Base-by-base conservation (phyloP, 2,329 filamentous ascomycete species). In the Fusarium subtropicale region DNA sequence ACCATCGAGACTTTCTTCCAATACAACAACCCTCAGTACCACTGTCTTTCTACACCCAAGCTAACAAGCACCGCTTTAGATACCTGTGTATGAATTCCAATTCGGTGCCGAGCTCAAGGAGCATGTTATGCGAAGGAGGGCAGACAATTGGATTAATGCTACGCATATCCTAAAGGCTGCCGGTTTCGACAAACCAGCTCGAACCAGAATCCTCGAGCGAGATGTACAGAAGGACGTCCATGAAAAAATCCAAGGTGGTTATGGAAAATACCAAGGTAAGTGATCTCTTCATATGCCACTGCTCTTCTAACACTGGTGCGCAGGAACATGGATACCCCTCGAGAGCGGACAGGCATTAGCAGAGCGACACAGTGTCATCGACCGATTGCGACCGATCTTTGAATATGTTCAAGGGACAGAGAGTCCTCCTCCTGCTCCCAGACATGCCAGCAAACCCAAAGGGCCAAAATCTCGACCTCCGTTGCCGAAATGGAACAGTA, bases 121-220 rank as follows among this genome's bases (percentile, higher is more conserved):
- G 75, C 93, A 97, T 92, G 92, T 98, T 71, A 99, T 99, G 96
- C 91, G 96, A 79, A 89, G 96, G 52, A 90, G 95, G 64, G 88
- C 90, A 55, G 96, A 99, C 80, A 90, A 98, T 81, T 99, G 95
- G 94, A 96, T 99, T 82, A 99, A 99, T 84, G 96, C 96, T n/a
- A 99, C 96, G 56, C 96, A 99, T 78, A 98, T 99, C 64, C 84
- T 99, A 50, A 99, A 99, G 78, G 93, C 97, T 41, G 96, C 96
- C 67, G 95, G 95, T 58, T 97, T 97, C 77, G 96, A 99, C 81
- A 99, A 99, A 81, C 96, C 96, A 4, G 93, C 95, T 15, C 87
- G 96, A 77, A 99, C 96, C 41, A 89, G 96, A 68, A 98, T 99
- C 60, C 87, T 99, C 7, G 96, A 99, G 82, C 89, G 96, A 71